phyloP scores from a whole-genome alignment of 176 grass and related monocot genomes.

The Ampelocalamus luodianensis region DNA sequence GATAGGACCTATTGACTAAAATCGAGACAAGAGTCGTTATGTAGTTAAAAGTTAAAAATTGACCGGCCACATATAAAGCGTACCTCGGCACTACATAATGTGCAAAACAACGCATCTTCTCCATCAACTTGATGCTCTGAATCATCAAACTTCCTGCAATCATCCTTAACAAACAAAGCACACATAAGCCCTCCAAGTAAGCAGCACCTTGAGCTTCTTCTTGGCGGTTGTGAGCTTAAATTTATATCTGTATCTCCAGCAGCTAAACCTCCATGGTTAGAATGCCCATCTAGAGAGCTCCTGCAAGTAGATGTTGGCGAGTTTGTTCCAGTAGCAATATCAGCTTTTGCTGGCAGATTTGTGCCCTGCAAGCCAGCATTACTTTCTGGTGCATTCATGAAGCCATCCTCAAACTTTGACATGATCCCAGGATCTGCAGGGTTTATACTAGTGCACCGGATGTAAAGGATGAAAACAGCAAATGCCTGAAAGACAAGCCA shows the following conservation, averaged over 20 bases:
- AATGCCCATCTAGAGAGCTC: conserved; percentile 58
- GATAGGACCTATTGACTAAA: conserved; percentile 8
- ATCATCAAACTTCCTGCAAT: conserved; percentile 69
- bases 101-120: conserved; percentile 85
- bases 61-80: background rate
- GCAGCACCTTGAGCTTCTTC: conserved; percentile 55
- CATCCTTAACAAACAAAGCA: conserved; percentile 73
- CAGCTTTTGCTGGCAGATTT: conserved; percentile 39
- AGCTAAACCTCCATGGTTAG: conserved; percentile 54
- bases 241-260: conserved; percentile 43
- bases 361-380: conserved; percentile 41
- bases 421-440: conserved; percentile 90
- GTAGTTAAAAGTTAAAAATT: conserved; percentile 19
- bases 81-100: conserved; percentile 89
- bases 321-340: conserved; percentile 44
- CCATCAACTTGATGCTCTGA: conserved; percentile 62
- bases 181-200: conserved; percentile 69
- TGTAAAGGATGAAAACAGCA: conserved; percentile 78
- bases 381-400: conserved; percentile 50
- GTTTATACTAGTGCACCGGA: conserved; percentile 92
- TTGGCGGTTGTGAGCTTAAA: conserved; percentile 25
- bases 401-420: conserved; percentile 63
- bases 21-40: background rate
- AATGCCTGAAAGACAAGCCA: conserved; percentile 58
- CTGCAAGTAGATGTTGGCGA: conserved; percentile 57